Evolutionary conservation across 2,329 filamentous ascomycete genomes (phyloP).

Genomic region (Trichoderma simmonsii): DNA sequence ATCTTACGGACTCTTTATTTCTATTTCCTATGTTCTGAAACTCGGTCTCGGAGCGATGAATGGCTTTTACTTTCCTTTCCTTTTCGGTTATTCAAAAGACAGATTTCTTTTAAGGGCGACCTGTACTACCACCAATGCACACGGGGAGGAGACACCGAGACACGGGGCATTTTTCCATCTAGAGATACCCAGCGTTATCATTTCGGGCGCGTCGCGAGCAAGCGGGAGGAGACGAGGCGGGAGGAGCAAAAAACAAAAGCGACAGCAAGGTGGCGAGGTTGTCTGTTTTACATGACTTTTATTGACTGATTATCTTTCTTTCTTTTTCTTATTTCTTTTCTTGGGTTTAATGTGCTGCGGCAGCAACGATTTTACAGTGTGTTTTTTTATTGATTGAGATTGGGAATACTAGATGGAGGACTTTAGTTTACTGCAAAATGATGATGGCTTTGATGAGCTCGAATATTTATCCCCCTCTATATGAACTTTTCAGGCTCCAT

Average conservation of each 20-base stretch:
- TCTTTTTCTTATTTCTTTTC: not conserved
- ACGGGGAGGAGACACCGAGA: slow-evolving; percentile 21
- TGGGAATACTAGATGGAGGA: slow-evolving; percentile 16
- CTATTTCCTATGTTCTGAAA: slow-evolving; percentile 13
- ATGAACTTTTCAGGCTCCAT: not conserved
- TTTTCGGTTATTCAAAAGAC: slow-evolving; percentile 20
- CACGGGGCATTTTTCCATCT: slow-evolving; percentile 35
- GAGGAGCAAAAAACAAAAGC: slow-evolving; percentile 1
- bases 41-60: slow-evolving; percentile 17
- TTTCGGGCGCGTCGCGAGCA: slow-evolving; percentile 19
- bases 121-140: slow-evolving; percentile 22
- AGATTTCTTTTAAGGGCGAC: slow-evolving; percentile 21
- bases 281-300: slow-evolving; percentile 16
- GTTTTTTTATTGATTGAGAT: not conserved
- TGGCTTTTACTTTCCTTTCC: not conserved
- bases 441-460: slow-evolving; percentile 20
- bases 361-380: not conserved
- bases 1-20: slow-evolving; percentile 14
- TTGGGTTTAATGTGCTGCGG: slow-evolving; percentile 8
- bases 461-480: not conserved
- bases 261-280: slow-evolving; percentile 16
- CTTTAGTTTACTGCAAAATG: slow-evolving; percentile 17
- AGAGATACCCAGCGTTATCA: slow-evolving; percentile 36
- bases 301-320: not conserved
- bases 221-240: not conserved